These are phyloP conservation scores for Inga leiocalycina DNA, from an alignment of 306 rosid genomes.

Conservation along the genomic window DNA sequence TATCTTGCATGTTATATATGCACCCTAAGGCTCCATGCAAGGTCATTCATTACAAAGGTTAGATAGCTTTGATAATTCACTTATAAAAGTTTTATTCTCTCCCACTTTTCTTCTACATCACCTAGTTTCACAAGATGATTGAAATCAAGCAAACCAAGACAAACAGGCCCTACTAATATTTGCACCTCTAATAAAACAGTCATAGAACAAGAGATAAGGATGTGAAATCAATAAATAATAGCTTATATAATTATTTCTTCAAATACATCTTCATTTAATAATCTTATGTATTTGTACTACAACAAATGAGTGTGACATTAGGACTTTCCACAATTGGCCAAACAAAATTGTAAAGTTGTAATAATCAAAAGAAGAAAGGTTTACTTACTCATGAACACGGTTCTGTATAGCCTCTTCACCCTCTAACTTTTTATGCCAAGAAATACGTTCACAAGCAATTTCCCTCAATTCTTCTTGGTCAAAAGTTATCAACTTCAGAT, in stretches of 20 bases:
- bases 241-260: slow-evolving; percentile 6
- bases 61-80: not conserved
- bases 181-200: not conserved
- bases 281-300: not conserved
- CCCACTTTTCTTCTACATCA: not conserved
- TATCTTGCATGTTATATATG: not conserved
- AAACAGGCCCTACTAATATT: not conserved
- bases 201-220: not conserved
- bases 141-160: not conserved
- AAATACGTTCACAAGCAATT: slow-evolving; percentile 85
- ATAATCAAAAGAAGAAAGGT: slow-evolving; percentile 29
- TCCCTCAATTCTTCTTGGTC: slow-evolving; percentile 87
- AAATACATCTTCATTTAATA: not conserved
- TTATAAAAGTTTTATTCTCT: not conserved
- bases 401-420: slow-evolving; percentile 93
- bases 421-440: slow-evolving; percentile 92
- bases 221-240: slow-evolving; percentile 17
- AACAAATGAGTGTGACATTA: not conserved
- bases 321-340: slow-evolving; percentile 18
- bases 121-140: too few relatives aligned
- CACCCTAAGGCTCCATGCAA: not conserved
- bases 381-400: slow-evolving; percentile 92
- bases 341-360: slow-evolving; percentile 19
- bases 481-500: slow-evolving; percentile 81
- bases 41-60: not conserved